These are phyloP conservation scores for Vitis riparia DNA, from an alignment of 164 flowering plant genomes.

Conservation along the genomic window DNA sequence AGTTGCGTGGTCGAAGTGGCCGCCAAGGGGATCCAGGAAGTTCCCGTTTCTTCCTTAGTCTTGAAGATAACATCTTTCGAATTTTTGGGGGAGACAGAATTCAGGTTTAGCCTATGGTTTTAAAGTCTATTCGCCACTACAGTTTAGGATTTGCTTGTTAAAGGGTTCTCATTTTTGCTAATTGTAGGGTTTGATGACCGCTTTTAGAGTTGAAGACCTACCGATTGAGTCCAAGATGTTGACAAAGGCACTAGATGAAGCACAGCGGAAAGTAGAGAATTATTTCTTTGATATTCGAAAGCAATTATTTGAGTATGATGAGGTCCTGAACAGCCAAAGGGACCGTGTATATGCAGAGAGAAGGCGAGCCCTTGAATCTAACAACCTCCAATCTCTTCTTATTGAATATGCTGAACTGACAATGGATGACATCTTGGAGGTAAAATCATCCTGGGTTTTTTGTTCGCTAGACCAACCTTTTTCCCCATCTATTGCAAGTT, in stretches of 20 bases:
- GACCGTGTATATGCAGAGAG: constrained; percentile 97
- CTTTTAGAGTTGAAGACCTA: constrained; percentile 95
- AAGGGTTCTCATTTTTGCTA: constrained; percentile 13
- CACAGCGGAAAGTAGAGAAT: constrained; percentile 97
- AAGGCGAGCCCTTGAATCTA: constrained; percentile 92
- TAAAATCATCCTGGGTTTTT: constrained; percentile 16
- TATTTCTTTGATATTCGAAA: constrained; percentile 96
- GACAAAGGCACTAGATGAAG: constrained; percentile 97
- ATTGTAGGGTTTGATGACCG: constrained; percentile 91
- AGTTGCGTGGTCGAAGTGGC: constrained; percentile 98
- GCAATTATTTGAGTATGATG: constrained; percentile 95
- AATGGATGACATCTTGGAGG: constrained; percentile 98
- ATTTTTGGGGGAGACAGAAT: constrained; percentile 96
- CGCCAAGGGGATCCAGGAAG: constrained; percentile 99
- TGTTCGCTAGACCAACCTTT: background rate
- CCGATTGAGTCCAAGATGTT: constrained; percentile 97
- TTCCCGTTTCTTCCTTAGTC: constrained; percentile 96
- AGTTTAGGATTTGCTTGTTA: constrained; percentile 2
- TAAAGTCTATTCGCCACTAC: background rate
- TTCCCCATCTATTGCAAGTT: constrained; percentile 2
- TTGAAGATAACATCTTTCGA: constrained; percentile 95
- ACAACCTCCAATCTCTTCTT: constrained; percentile 76
- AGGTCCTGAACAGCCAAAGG: constrained; percentile 96
- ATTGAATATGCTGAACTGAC: constrained; percentile 97
- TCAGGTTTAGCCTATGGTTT: constrained; percentile 52